Base-by-base conservation (phyloP, 1,284 basidiomycete species). In the Sanguinoderma infundibulare region DNA sequence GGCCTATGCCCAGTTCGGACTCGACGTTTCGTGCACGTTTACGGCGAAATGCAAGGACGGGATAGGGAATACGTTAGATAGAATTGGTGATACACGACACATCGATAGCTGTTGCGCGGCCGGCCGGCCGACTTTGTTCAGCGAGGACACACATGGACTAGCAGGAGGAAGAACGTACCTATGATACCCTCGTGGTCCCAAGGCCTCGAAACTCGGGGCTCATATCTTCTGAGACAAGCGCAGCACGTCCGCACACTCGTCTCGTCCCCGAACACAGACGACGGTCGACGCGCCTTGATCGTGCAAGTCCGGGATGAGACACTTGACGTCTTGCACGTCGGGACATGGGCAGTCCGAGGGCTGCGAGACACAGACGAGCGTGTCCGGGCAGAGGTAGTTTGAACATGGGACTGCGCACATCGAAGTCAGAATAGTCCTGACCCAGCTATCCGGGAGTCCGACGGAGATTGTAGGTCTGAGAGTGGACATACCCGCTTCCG, bases 271-370 rank as follows among this genome's bases (percentile, higher is more conserved):
- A 30, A 75, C 72, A 53, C 80, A 81, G 26, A 80, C 59, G 4
- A 78, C 75, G 1, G 79, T 79, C 8, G 75, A 77, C 15, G 70
- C 66, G 2, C 69, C 72, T 46, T 71, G 71, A 26, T 75, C 75
- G 40, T 73, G 71, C 3, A 68, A 63, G 54, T 81, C 80, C 9
- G 76, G 75, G 22, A 81, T 68, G 40, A 80, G 55, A 60, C 80
- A 81, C 56, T 77, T 79, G 60, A 79, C 68, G 66, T 81, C 80
- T 59, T 81, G 72, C 2, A 74, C 71, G 60, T 75, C 71, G 15
- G 80, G 80, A 66, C 80, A 81, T 0, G 80, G 80, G 66, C 80
- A 81, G 20, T 79, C 75, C 15, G 73, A 64, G 0, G 79, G 79
- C 44, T 69, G 72, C 5, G 67, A 34, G 3, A 79, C 79, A 59